Base-by-base conservation (phyloP, 108 stramenopile genomes). In the Fistulifera solaris region DNA sequence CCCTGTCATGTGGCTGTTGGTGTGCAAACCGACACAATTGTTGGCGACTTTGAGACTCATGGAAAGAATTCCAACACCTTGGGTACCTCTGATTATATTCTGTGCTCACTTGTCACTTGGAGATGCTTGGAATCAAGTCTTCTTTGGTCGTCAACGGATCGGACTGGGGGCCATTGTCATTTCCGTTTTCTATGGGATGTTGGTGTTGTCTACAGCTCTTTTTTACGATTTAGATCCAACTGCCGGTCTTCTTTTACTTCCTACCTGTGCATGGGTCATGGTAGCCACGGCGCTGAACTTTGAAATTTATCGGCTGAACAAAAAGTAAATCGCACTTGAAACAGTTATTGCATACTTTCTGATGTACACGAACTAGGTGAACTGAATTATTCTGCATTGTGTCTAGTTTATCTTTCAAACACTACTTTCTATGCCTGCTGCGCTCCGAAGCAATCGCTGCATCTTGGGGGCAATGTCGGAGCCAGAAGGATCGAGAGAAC, bases 1-100 rank as follows among this genome's bases (percentile, higher is more conserved):
- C 63, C 80, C 84, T 10, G 76, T 85, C 53, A 85, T 85, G 84
- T 85, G 83, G 83, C 44, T 84, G 38, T 52, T 85, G 56, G 66
- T 85, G 14, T 66, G 72, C 55, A 85, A 85, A 52, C 84, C 84
- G 10, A 85, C 84, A 21, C 83, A 85, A 52, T 47, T 76, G 21
- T 48, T 63, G 24, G 83, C 83, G 43, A 64, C 23, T 38, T 76
- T 52, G 16, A 21, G 52, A 38, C 40, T 59, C 12, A 18, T 65
- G 23, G 54, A 54, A 28, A 50, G 27, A 28, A 17, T 43, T 44
- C 8, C 49, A 2, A n/a, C 59, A 25, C 18, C 25, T 28, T 55
- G 69, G 41, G n/a, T 27, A 28, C 28, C 64, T 7, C 55, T 85
- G 4, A 53, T 48, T 10, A 57, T 70, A 18, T 81, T 81, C 55